These are phyloP conservation scores for Globisporangium irregulare DNA, from an alignment of 352 stramenopile species.

Conservation along the genomic window DNA sequence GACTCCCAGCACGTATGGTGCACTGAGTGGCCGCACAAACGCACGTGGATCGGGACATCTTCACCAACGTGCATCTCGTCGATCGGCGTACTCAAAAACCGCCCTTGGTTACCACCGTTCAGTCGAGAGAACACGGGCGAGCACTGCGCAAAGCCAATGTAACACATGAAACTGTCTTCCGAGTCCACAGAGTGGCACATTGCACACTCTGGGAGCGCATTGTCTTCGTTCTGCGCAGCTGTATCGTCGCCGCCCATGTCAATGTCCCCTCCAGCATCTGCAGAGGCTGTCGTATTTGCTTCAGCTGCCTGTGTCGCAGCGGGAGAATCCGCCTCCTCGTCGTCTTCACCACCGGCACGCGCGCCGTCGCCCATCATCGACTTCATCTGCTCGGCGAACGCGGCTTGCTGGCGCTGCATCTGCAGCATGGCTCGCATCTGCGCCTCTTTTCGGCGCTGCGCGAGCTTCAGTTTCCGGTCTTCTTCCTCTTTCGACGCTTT, in stretches of 20 bases:
- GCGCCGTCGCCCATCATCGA: slow-evolving; percentile 50
- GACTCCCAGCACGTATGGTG: slow-evolving; percentile 94
- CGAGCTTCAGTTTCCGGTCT: slow-evolving; percentile 57
- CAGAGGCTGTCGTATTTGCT: background rate
- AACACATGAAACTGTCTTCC: slow-evolving; percentile 84
- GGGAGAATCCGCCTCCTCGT: slow-evolving; percentile 26
- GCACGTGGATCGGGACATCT: slow-evolving; percentile 78
- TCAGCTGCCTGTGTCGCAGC: background rate
- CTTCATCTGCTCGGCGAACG: slow-evolving; percentile 79
- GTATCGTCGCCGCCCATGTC: slow-evolving; percentile 40
- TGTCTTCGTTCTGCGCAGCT: slow-evolving; percentile 10
- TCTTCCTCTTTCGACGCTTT: slow-evolving; percentile 65
- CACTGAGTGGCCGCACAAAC: slow-evolving; percentile 93
- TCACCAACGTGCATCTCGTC: slow-evolving; percentile 86
- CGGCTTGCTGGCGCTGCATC: slow-evolving; percentile 79
- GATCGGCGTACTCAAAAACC: slow-evolving; percentile 70
- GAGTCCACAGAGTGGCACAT: slow-evolving; percentile 85
- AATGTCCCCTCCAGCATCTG: slow-evolving; percentile 30
- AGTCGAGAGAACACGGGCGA: slow-evolving; percentile 69
- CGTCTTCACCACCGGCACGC: slow-evolving; percentile 35
- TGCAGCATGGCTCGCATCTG: slow-evolving; percentile 73
- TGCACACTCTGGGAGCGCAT: slow-evolving; percentile 56
- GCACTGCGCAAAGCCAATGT: slow-evolving; percentile 83
- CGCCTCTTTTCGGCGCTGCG: slow-evolving; percentile 62
- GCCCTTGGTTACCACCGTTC: slow-evolving; percentile 51